Percentiles rank a stretch among this genome's conserved stretches.
These are phyloP conservation scores for Termitomyces sp. DNA, from an alignment of 768 basidiomycete species.

Conservation along the genomic window DNA sequence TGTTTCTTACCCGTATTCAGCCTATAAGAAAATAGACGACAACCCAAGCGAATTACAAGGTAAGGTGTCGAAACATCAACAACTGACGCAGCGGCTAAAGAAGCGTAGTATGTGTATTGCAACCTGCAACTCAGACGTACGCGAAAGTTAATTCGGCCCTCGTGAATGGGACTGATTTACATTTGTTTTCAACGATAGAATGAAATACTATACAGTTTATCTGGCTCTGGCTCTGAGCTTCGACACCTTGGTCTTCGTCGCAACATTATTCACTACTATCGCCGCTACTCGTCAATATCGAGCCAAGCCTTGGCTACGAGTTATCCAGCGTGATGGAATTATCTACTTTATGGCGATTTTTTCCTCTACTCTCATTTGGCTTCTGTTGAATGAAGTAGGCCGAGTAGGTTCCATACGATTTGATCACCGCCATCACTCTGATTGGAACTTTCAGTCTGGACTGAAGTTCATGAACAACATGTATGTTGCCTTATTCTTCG, in stretches of 20 bases:
- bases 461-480: conserved; percentile 11
- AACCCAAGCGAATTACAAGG: conserved; percentile 1
- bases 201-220: conserved; percentile 11
- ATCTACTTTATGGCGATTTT: conserved; percentile 22
- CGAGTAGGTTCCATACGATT: background rate
- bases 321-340: conserved; percentile 18
- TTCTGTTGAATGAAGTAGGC: conserved; percentile 5
- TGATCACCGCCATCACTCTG: background rate
- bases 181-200: background rate
- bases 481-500: conserved; percentile 1
- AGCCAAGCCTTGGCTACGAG: conserved; percentile 14
- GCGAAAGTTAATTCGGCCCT: background rate
- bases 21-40: background rate
- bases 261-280: conserved; percentile 14
- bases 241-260: conserved; percentile 15
- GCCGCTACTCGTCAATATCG: conserved; percentile 12
- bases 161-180: background rate
- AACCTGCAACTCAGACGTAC: background rate
- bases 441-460: background rate
- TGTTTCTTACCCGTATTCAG: background rate
- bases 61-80: background rate
- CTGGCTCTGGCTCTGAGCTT: conserved; percentile 18
- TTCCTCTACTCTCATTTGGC: conserved; percentile 19
- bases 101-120: conserved; percentile 1
- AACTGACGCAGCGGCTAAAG: background rate